phyloP scores from a whole-genome alignment of 1,139 yeast genomes.

The Pneumocystis sp. region DNA sequence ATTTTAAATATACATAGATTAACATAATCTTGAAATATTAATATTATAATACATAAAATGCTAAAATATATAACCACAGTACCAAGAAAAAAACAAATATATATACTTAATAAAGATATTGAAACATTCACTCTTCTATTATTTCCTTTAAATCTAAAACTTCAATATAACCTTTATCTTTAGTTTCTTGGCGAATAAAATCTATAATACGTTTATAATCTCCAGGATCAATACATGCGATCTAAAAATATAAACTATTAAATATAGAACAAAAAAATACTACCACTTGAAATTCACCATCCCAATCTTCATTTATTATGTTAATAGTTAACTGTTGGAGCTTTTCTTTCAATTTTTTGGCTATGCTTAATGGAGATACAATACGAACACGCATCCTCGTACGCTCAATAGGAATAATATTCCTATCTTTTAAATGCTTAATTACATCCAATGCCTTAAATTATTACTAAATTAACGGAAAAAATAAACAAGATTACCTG shows the following conservation, averaged over 20 bases:
- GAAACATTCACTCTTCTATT: not conserved
- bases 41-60: not conserved
- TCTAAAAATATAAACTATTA: not conserved
- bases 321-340: slow-evolving; percentile 38
- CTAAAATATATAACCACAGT: not conserved
- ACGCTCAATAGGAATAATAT: slow-evolving; percentile 80
- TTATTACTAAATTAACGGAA: not conserved
- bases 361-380: slow-evolving; percentile 32
- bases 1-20: too few relatives aligned
- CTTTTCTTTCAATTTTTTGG: slow-evolving; percentile 37
- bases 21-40: not conserved
- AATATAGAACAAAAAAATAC: slow-evolving; percentile 30
- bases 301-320: slow-evolving; percentile 39
- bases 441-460: slow-evolving; percentile 69
- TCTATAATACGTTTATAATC: slow-evolving; percentile 58
- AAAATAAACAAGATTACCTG: slow-evolving; percentile 27
- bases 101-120: not conserved
- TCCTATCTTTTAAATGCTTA: slow-evolving; percentile 56
- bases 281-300: slow-evolving; percentile 41
- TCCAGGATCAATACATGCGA: slow-evolving; percentile 57
- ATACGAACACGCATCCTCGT: slow-evolving; percentile 83
- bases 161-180: slow-evolving; percentile 53
- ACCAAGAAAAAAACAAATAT: not conserved
- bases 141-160: slow-evolving; percentile 51
- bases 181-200: slow-evolving; percentile 39